A percentile compares a stretch with the other conserved stretches of the same genome.
Conservation (phyloP, 2,329 filamentous ascomycete genomes). For the Diaporthe sp. region DNA sequence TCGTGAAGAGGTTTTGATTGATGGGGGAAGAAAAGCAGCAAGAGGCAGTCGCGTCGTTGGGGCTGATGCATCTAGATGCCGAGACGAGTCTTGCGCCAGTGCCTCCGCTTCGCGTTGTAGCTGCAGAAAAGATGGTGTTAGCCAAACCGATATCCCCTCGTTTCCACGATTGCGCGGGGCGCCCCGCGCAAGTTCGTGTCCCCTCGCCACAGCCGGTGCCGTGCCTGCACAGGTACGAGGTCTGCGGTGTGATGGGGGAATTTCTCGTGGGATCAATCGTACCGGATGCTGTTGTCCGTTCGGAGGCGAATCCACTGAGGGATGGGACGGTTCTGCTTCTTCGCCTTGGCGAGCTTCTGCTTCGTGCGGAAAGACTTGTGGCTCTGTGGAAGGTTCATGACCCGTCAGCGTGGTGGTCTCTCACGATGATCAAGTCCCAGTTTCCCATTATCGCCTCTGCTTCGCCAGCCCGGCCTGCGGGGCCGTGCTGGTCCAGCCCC, state of each 20-base stretch:
- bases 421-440: neutral
- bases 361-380: constrained; percentile 99
- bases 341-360: constrained; percentile 99
- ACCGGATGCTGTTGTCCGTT: constrained; percentile 99
- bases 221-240: neutral
- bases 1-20: constrained; percentile 28
- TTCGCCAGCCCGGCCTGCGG: neutral
- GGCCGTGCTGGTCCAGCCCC: neutral
- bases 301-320: constrained; percentile 99
- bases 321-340: constrained; percentile 99
- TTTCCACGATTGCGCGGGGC: neutral
- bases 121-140: constrained; percentile 58
- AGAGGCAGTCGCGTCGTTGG: constrained; percentile 39
- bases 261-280: constrained; percentile 55
- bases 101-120: constrained; percentile 99
- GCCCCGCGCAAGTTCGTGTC: neutral
- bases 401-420: constrained; percentile 32
- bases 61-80: constrained; percentile 84
- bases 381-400: constrained; percentile 69
- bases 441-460: neutral
- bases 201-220: neutral
- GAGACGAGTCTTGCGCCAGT: constrained; percentile 99
- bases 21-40: constrained; percentile 40
- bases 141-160: constrained; percentile 25
- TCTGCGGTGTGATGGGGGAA: neutral